Conservation (phyloP, 768 basidiomycete species). For the Tricholoma terreum region DNA sequence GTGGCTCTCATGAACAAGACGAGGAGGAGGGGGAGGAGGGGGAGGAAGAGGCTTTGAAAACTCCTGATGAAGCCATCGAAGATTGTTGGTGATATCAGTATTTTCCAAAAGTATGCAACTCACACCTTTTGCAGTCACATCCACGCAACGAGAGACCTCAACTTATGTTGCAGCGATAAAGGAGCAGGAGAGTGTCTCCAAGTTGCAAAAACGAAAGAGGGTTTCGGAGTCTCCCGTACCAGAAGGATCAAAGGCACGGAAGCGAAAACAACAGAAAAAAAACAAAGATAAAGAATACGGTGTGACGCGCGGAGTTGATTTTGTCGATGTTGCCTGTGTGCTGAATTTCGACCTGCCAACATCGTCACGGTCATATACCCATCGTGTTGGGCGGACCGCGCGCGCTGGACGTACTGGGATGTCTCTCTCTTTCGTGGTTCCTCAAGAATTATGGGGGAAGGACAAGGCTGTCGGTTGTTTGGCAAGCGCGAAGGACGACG, state of each 20-base stretch:
- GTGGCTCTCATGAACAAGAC: constrained; percentile 48
- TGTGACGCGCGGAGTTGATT: constrained; percentile 94
- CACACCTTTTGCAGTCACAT: constrained; percentile 38
- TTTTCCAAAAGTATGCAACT: not conserved
- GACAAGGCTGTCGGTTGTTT: constrained; percentile 71
- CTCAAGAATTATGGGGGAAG: constrained; percentile 63
- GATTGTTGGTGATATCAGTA: constrained; percentile 25
- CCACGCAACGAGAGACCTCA: constrained; percentile 47
- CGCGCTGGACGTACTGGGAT: constrained; percentile 93
- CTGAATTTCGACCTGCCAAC: constrained; percentile 98
- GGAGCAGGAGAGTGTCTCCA: constrained; percentile 16
- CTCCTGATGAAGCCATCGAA: constrained; percentile 37
- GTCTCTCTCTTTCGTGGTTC: constrained; percentile 86
- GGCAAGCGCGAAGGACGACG: constrained; percentile 71
- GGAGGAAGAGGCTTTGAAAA: constrained; percentile 37
- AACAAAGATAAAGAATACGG: constrained; percentile 77
- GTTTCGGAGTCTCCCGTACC: constrained; percentile 34
- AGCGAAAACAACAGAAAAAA: constrained; percentile 48
- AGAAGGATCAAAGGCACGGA: constrained; percentile 40
- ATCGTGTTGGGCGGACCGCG: constrained; percentile 94
- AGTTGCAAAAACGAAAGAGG: constrained; percentile 58
- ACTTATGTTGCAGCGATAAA: constrained; percentile 9
- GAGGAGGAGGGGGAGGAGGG: constrained; percentile 46
- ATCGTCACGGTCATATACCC: constrained; percentile 85
- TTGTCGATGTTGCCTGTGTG: constrained; percentile 94